Base-by-base conservation (phyloP, 352 stramenopile genomes). In the Lagenidium giganteum region DNA sequence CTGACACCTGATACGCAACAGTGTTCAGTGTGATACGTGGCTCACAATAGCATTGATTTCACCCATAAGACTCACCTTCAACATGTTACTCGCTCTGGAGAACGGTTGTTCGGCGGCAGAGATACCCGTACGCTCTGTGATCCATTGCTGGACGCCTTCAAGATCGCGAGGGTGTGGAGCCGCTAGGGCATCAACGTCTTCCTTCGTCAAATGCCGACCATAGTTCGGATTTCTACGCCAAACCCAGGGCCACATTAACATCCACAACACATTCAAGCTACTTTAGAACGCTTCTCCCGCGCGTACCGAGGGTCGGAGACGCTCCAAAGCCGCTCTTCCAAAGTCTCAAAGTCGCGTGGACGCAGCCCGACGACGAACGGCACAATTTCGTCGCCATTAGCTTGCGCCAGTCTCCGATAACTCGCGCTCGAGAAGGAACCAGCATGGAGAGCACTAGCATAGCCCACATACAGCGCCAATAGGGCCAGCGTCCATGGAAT, bases 261-360 rank as follows among this genome's bases (percentile, higher is more conserved):
- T 38, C 16, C 32, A 18, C 32, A 20, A 13, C 32, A 38, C 16
- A 18, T 38, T 18, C 11, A 18, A 13, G 32, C 32, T 13, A 38
- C 16, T 18, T 13, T 13, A 38, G 32, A 38, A 38, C 32, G 21
- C n/a, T 35, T 4, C 28, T 25, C 12, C 1, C 16, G 8, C 28
- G 70, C 71, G 26, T 68, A 87, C 71, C 32, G 57, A 7, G 78
- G 78, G 40, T 85, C 50, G 0, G 78, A 83, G 0, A 85, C 58
- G 6, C 50, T 33, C 50, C 67, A 87, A 21, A 90, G 60, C 21
- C 48, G 54, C 25, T 48, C 49, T 54, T 87, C 78, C 9, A 90
- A 36, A 5, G 46, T 43, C 13, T 47, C 42, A 52, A 83, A 87
- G 64, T 87, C 70, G 4, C 25, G 34, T 8, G 63, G 58, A 9